A percentile compares a stretch with the other conserved stretches of the same genome.
phyloP scores from a whole-genome alignment of 1,284 basidiomycete genomes.

The Schizopora paradoxa region DNA sequence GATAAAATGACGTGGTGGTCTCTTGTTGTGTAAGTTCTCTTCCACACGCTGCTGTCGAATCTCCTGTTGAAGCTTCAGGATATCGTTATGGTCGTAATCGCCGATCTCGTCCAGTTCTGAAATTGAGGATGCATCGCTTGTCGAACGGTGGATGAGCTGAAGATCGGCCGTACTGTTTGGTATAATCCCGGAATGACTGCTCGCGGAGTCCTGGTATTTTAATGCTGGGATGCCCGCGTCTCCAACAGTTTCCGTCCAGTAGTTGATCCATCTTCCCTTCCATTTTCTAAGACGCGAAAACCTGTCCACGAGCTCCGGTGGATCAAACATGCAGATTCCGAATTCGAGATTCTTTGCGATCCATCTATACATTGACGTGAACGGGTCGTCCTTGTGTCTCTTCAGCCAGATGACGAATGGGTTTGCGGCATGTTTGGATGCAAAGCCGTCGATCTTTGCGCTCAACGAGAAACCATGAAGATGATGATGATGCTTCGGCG shows the following conservation, averaged over 20 bases:
- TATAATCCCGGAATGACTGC: too few relatives aligned
- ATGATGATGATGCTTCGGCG: too few relatives aligned
- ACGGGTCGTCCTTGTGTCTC: slow-evolving; percentile 46
- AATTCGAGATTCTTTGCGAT: slow-evolving; percentile 50
- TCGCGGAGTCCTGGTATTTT: too few relatives aligned
- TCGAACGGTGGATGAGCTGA: slow-evolving; percentile 24
- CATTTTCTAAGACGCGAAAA: slow-evolving; percentile 42
- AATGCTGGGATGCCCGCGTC: slow-evolving; percentile 24
- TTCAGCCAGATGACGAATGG: slow-evolving; percentile 40
- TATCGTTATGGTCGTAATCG: background rate
- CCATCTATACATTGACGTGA: slow-evolving; percentile 43
- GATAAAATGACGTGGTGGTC: slow-evolving; percentile 39
- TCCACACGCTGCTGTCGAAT: slow-evolving; percentile 25
- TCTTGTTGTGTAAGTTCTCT: slow-evolving; percentile 23
- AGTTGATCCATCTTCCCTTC: slow-evolving; percentile 48
- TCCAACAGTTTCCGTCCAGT: slow-evolving; percentile 43
- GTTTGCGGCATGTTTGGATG: slow-evolving; percentile 36
- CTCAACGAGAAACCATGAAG: background rate
- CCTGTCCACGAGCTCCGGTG: slow-evolving; percentile 39
- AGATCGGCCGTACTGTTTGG: slow-evolving; percentile 21
- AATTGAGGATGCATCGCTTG: slow-evolving; percentile 3
- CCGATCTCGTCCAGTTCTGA: background rate
- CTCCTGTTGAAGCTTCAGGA: slow-evolving; percentile 10
- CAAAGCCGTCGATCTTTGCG: slow-evolving; percentile 22
- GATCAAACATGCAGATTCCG: slow-evolving; percentile 51